phyloP scores from a whole-genome alignment of 495 filamentous ascomycete species.

The Penicillium mononematosum region DNA sequence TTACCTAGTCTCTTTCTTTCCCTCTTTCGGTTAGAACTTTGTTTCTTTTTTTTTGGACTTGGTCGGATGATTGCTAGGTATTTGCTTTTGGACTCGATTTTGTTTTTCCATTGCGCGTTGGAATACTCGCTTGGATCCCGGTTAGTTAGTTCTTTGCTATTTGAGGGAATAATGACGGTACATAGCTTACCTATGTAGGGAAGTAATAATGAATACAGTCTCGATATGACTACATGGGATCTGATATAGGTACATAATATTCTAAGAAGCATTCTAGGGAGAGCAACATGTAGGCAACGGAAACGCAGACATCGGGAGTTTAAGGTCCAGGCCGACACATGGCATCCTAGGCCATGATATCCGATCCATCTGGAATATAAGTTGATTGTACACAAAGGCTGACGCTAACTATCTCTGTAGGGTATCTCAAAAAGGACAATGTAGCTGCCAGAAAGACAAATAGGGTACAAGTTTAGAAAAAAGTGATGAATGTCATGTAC shows the following conservation, averaged over 20 bases:
- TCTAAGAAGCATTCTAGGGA: not conserved
- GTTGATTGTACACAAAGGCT: constrained; percentile 7
- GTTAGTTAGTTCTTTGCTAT: constrained; percentile 10
- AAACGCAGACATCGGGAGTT: not conserved
- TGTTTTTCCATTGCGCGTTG: constrained; percentile 3
- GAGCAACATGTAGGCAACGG: not conserved
- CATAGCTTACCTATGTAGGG: not conserved
- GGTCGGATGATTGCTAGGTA: not conserved
- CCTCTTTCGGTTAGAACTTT: not conserved
- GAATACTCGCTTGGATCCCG: constrained; percentile 18
- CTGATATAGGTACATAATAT: not conserved
- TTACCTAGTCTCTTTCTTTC: not conserved
- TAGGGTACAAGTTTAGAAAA: constrained; percentile 7
- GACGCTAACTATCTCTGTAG: constrained; percentile 9
- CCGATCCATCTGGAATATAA: not conserved
- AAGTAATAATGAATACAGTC: not conserved
- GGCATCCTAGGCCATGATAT: not conserved
- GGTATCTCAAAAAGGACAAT: constrained; percentile 15
- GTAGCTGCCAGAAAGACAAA: constrained; percentile 13
- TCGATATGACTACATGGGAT: not conserved
- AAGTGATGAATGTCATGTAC: constrained; percentile 4
- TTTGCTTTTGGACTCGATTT: not conserved
- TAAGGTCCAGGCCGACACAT: not conserved
- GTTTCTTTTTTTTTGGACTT: not conserved
- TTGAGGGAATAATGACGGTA: not conserved